A percentile compares a stretch with the other conserved stretches of the same genome.
phyloP scores from a whole-genome alignment of 176 grass and related monocot species.

The Carex kokanica region DNA sequence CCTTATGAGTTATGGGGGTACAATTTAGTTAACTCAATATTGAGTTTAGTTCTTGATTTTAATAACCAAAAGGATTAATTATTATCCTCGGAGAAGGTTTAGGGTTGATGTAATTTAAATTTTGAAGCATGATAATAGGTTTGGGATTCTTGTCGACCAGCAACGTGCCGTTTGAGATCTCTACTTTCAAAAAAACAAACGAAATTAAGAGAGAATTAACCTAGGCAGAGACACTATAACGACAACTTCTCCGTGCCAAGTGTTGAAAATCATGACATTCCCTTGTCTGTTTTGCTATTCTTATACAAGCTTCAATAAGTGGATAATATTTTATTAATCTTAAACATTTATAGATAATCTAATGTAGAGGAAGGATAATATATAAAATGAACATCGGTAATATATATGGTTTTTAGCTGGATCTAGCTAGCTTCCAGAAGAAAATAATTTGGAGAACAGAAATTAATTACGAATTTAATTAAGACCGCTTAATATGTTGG shows the following conservation, averaged over 20 bases:
- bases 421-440: background rate
- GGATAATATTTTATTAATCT: no score
- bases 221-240: slow-evolving; percentile 17
- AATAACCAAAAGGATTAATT: background rate
- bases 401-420: background rate
- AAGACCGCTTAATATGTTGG: background rate
- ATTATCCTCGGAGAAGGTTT: slow-evolving; percentile 13
- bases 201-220: slow-evolving; percentile 5
- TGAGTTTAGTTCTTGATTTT: background rate
- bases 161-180: slow-evolving; percentile 26
- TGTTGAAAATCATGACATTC: slow-evolving; percentile 29
- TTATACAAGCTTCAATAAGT: background rate
- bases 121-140: slow-evolving; percentile 15
- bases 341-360: background rate
- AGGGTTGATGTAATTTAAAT: background rate
- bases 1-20: background rate
- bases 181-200: slow-evolving; percentile 4
- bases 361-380: background rate
- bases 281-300: background rate
- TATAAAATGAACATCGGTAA: background rate
- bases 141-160: slow-evolving; percentile 18
- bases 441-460: background rate
- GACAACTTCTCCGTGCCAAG: slow-evolving; percentile 20
- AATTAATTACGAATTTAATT: background rate
- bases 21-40: background rate